Base-by-base conservation (phyloP, 345 rosid genomes). In the Psidium friedrichsthalianum region DNA sequence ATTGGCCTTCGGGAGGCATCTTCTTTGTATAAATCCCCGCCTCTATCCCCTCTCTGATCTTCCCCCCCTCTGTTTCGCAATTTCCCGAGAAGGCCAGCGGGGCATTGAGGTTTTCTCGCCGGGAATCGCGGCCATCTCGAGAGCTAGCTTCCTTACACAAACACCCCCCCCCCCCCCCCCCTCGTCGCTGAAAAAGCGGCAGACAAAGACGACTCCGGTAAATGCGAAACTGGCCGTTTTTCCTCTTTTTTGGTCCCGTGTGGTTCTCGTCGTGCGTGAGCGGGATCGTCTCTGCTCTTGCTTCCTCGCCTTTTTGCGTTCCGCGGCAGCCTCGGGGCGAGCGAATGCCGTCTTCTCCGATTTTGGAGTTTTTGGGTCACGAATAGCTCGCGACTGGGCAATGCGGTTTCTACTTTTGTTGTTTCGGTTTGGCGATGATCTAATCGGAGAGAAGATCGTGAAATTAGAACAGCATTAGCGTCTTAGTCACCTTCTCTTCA, bases 61-160 rank as follows among this genome's bases (percentile, higher is more conserved):
- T 87, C 86, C 85, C 86, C n/a, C 86, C 27, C 49, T 86, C 86
- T 16, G 4, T 5, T 83, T 49, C 44, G 36, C 81, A 44, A 21
- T 57, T 85, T 82, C 89, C 87, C 49, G 55, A 24, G 57, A 5
- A 32, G 49, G 25, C 52, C 42, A 25, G 25, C 36, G 54, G 6
- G 76, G 84, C 25, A 84, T n/a, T 29, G 80, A 64, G 27, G 32
- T 69, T 86, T 84, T 87, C 85, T 84, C 80, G 87, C 54, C 86
- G 74, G 61, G 74, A 86, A 51, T 82, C 85, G 56, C 85, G 64
- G 14, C 52, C 85, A 7, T 25, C 36, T 44, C 47, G 36, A 27
- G 29, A 42, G 9, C 64, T 24, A 52, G 49, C 69, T 51, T 64
- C 54, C 29, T 9, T 42, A n/a, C n/a, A n/a, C n/a, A n/a, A n/a